These are phyloP conservation scores for Thalassiosira pacifica DNA, from an alignment of 352 stramenopile species.

Conservation along the genomic window DNA sequence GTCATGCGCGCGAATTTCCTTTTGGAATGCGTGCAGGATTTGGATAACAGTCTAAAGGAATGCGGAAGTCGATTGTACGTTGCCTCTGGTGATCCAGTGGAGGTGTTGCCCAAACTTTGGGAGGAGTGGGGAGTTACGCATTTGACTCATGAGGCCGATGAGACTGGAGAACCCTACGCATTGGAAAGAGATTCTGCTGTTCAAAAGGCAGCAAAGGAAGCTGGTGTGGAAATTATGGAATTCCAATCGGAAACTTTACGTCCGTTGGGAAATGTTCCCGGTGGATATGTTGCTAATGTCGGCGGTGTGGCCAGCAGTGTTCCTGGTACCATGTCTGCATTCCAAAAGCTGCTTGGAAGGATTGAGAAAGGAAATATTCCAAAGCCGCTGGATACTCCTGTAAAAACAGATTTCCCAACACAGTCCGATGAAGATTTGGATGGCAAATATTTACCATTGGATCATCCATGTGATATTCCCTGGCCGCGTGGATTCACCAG, in stretches of 20 bases:
- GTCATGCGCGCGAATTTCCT: conserved; percentile 90
- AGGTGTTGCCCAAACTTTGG: conserved; percentile 87
- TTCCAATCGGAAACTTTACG: conserved; percentile 84
- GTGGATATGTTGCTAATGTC: conserved; percentile 58
- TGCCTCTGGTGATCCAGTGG: conserved; percentile 62
- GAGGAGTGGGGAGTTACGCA: conserved; percentile 90
- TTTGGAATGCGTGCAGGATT: conserved; percentile 91
- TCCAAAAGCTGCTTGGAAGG: conserved; percentile 67
- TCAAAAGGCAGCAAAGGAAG: conserved; percentile 59
- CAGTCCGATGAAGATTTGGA: conserved; percentile 27
- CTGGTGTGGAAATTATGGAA: conserved; percentile 85
- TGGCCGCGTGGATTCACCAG: conserved; percentile 65
- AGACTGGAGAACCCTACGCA: conserved; percentile 90
- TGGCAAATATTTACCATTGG: conserved; percentile 60
- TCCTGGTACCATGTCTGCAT: conserved; percentile 68
- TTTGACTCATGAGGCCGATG: conserved; percentile 92
- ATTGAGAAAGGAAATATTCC: conserved; percentile 58
- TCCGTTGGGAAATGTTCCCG: conserved; percentile 69
- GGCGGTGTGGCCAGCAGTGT: conserved; percentile 39
- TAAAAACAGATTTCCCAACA: conserved; percentile 44
- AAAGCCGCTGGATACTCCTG: conserved; percentile 53
- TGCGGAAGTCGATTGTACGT: conserved; percentile 80
- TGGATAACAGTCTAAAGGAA: conserved; percentile 76
- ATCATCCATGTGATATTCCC: conserved; percentile 66
- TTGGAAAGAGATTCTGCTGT: conserved; percentile 88